These are phyloP conservation scores for Alternaria infectoria DNA, from an alignment of 2,329 filamentous ascomycete genomes.

Conservation along the genomic window DNA sequence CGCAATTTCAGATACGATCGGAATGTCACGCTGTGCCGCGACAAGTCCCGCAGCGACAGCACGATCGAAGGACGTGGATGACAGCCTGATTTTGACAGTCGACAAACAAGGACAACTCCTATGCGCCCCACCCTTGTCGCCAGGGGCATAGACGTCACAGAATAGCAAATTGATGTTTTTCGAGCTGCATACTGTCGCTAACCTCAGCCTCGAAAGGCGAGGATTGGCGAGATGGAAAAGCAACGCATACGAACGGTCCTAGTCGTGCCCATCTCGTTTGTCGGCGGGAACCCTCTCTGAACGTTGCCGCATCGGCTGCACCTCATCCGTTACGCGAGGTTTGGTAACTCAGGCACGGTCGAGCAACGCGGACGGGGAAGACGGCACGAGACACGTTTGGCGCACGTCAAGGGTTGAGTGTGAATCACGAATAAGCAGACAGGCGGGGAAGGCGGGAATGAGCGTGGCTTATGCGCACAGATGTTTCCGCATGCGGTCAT, in stretches of 20 bases:
- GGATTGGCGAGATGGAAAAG: conserved; percentile 3
- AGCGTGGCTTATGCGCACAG: conserved; percentile 9
- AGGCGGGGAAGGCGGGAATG: conserved; percentile 30
- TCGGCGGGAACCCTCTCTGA: conserved; percentile 25
- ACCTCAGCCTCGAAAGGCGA: conserved; percentile 11
- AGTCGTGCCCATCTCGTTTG: conserved; percentile 1
- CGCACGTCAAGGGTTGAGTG: conserved; percentile 17
- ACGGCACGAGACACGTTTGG: conserved; percentile 32
- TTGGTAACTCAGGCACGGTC: conserved; percentile 24
- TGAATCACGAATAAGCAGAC: conserved; percentile 23
- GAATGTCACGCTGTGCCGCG: conserved; percentile 18
- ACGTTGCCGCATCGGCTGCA: conserved; percentile 30
- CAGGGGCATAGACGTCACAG: conserved; percentile 17
- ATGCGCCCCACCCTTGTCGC: conserved; percentile 8
- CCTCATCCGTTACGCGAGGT: conserved; percentile 25
- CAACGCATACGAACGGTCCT: conserved; percentile 1
- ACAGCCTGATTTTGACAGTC: conserved; percentile 9
- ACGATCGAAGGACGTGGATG: conserved; percentile 11
- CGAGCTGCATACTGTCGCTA: conserved; percentile 14
- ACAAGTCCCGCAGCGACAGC: conserved; percentile 12
- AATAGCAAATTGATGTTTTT: conserved; percentile 14
- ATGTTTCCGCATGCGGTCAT: conserved; percentile 22
- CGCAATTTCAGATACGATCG: conserved; percentile 16
- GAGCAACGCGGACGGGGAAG: conserved; percentile 38
- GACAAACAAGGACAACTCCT: conserved; percentile 12